Evolutionary conservation across 805 yeast genomes (phyloP), one percentile per base, ranked within the genome.

Genomic region (Saccharomycopsis javanensis): DNA sequence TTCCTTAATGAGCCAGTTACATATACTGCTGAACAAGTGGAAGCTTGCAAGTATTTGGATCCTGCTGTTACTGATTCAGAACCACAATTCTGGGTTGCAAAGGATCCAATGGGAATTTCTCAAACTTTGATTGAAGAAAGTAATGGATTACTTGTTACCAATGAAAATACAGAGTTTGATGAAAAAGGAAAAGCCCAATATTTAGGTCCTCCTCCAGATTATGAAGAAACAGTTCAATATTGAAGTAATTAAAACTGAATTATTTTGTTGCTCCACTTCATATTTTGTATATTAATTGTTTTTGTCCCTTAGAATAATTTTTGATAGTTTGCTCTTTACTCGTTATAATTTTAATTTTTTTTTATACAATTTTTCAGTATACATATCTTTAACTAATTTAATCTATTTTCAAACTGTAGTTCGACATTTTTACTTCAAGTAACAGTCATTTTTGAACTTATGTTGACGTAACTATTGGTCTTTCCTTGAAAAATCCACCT

Each of bases 1-100:
- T 60, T 23, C 50, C 66, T 63, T 60, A 62, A 64, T 35, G 61
- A 55, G 16, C 63, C 66, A 16, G 62, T 64, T n/a, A 35, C 55
- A 2, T 63, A 65, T 46, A 50, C 50, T 52, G 38, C 55, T 13
- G 63, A 56, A 34, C 60, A 73, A 50, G 75, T 73, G 60, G 64
- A 74, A 34, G 68, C 69, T 58, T 65, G 68, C 54, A 75, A 78
- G 20, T 84, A 80, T 64, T 72, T 75, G 37, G 79, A 81, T 64
- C 88, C 88, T 25, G 78, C 79, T 45, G 77, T 81, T 38, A 69
- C 66, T n/a, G 83, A 75, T 33, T 76, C 71, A 6, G 81, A 73
- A 60, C 88, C 89, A 31, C 77, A 78, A 57, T 72, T 85, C 53
- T 87, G 95, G 95, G 72, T 86, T 60, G 81, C 86, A 48, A 78